phyloP scores from a whole-genome alignment of 2,329 filamentous ascomycete genomes.

The Onygenales sp. region DNA sequence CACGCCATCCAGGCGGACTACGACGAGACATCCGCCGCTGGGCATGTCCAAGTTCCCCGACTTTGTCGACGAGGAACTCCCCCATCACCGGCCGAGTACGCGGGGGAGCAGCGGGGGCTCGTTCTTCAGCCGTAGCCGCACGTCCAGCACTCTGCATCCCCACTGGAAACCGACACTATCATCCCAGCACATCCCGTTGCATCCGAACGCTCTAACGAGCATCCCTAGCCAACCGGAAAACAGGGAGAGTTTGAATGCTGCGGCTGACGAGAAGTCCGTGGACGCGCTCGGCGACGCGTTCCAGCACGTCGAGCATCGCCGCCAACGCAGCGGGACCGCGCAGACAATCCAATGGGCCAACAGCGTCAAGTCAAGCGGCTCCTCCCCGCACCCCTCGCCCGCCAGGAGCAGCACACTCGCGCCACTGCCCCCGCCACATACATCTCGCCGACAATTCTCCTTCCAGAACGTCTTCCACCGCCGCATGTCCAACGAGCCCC shows the following conservation, averaged over 20 bases:
- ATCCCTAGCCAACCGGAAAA: constrained; percentile 20
- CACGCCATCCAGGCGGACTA: constrained; percentile 26
- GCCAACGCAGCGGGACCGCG: constrained; percentile 12
- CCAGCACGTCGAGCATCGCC: constrained; percentile 3
- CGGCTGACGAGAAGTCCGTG: background rate
- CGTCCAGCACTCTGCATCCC: constrained; percentile 28
- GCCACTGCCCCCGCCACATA: constrained; percentile 34
- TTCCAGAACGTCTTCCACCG: constrained; percentile 78
- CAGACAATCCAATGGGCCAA: constrained; percentile 23
- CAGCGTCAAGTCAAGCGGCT: constrained; percentile 17
- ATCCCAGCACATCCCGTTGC: constrained; percentile 44
- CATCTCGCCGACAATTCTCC: constrained; percentile 71
- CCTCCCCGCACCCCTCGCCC: constrained; percentile 12
- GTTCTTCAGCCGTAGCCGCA: constrained; percentile 30
- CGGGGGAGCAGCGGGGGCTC: constrained; percentile 21
- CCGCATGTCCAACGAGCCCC: constrained; percentile 18
- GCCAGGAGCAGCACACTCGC: constrained; percentile 9
- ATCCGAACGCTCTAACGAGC: constrained; percentile 53
- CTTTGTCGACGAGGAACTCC: constrained; percentile 51
- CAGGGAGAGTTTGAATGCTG: background rate
- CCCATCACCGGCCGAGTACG: constrained; percentile 20
- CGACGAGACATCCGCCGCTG: constrained; percentile 61
- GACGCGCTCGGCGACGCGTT: background rate
- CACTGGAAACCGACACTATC: constrained; percentile 24
- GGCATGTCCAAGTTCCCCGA: constrained; percentile 80